Evolutionary conservation across 75 land plant species (phyloP).

Genomic region (Picea sitchensis): DNA sequence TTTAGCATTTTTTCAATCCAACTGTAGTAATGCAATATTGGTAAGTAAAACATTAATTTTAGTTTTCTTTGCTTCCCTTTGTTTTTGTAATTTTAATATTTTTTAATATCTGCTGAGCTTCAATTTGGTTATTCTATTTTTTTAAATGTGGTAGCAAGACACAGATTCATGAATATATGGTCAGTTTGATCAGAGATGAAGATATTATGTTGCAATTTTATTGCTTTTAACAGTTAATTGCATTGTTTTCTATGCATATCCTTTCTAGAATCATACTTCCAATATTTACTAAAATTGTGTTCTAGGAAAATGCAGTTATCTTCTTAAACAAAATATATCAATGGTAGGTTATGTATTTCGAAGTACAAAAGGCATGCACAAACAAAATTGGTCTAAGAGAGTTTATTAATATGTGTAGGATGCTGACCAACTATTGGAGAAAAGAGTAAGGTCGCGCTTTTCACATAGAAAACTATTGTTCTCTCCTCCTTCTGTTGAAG

Average conservation of each 20-base stretch:
- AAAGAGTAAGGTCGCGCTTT: conserved; percentile 97
- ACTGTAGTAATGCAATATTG: too few relatives aligned
- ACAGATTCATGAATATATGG: too few relatives aligned
- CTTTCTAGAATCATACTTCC: not conserved
- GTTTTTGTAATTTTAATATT: too few relatives aligned
- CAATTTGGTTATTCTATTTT: too few relatives aligned
- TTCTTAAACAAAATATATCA: not conserved
- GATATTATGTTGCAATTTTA: not conserved
- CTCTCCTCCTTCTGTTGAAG: conserved; percentile 69
- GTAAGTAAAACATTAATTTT: too few relatives aligned
- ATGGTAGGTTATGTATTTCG: not conserved
- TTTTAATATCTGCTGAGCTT: too few relatives aligned
- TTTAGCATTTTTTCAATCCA: too few relatives aligned
- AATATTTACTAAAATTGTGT: not conserved
- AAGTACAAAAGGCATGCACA: not conserved
- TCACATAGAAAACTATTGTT: conserved; percentile 93
- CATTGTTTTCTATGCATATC: not conserved
- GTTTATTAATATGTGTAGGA: conserved; percentile 54
- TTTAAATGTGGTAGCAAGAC: too few relatives aligned
- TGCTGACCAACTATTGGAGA: conserved; percentile 96
- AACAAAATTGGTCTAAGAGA: not conserved
- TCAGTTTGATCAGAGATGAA: not conserved
- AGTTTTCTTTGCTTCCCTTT: too few relatives aligned
- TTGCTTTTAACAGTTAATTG: not conserved
- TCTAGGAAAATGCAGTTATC: not conserved